These are phyloP conservation scores for Alternaria arborescens DNA, from an alignment of 2,329 filamentous ascomycete genomes.

Conservation along the genomic window DNA sequence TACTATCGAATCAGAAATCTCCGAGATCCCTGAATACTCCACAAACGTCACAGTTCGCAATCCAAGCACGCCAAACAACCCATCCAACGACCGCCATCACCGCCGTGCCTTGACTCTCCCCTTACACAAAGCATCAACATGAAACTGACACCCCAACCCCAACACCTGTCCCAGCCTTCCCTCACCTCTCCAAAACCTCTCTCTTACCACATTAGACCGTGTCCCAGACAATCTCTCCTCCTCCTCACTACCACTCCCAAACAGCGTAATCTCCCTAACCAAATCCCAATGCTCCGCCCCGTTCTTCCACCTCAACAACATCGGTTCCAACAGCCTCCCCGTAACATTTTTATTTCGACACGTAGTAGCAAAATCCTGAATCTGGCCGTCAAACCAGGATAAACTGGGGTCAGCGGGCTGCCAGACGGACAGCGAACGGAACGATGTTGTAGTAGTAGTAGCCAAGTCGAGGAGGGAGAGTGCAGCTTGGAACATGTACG, in stretches of 20 bases:
- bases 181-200: constrained; percentile 21
- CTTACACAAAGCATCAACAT: constrained; percentile 17
- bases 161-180: constrained; percentile 31
- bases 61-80: no score
- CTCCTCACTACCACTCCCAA: not conserved
- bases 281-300: constrained; percentile 33
- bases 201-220: not conserved
- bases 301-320: constrained; percentile 35
- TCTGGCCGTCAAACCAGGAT: constrained; percentile 33
- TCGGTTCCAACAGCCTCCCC: constrained; percentile 31
- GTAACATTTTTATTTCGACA: constrained; percentile 36
- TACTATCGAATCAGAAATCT: no score
- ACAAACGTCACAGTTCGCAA: no score
- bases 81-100: no score
- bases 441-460: no score
- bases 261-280: constrained; percentile 29
- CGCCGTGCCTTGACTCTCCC: no score
- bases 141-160: constrained; percentile 39
- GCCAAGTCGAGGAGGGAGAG: constrained; percentile 26
- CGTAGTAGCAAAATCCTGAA: constrained; percentile 33
- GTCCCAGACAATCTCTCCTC: no score
- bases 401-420: constrained; percentile 38
- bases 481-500: constrained; percentile 33
- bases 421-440: constrained; percentile 19
- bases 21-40: no score